Conservation (phyloP, 306 rosid species). For the Morella rubra region DNA sequence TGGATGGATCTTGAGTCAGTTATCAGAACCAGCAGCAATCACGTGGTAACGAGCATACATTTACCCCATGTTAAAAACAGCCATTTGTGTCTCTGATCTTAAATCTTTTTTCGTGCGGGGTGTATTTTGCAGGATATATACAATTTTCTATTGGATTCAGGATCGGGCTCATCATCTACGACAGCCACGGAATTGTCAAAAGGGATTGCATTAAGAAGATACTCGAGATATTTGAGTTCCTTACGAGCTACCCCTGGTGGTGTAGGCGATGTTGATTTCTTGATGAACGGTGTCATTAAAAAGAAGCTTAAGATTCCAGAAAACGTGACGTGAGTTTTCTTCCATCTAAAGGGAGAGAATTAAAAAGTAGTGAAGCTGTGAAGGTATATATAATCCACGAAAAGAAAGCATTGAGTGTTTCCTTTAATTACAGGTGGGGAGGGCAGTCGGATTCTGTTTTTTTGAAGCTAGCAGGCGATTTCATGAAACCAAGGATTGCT, state of each 20-base stretch:
- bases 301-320: slow-evolving; percentile 71
- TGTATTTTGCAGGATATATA: slow-evolving; percentile 63
- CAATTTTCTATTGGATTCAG: slow-evolving; percentile 58
- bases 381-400: not conserved
- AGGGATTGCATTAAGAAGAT: slow-evolving; percentile 31
- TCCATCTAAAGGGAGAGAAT: not conserved
- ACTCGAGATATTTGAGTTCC: slow-evolving; percentile 57
- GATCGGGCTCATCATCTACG: slow-evolving; percentile 34
- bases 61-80: not conserved
- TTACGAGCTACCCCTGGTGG: slow-evolving; percentile 46
- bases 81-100: not conserved
- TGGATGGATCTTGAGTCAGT: slow-evolving; percentile 59
- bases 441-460: slow-evolving; percentile 51
- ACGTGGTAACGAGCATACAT: slow-evolving; percentile 52
- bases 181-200: slow-evolving; percentile 30
- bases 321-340: slow-evolving; percentile 54
- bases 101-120: not conserved
- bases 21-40: slow-evolving; percentile 43
- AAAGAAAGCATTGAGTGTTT: not conserved
- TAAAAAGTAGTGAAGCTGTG: not conserved
- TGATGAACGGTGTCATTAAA: slow-evolving; percentile 74
- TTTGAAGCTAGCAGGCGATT: slow-evolving; percentile 43
- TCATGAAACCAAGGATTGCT: slow-evolving; percentile 82
- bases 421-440: slow-evolving; percentile 62
- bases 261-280: slow-evolving; percentile 31